Conservation (phyloP, 1,284 basidiomycete species). For the Rhodotorula mucilaginosa region DNA sequence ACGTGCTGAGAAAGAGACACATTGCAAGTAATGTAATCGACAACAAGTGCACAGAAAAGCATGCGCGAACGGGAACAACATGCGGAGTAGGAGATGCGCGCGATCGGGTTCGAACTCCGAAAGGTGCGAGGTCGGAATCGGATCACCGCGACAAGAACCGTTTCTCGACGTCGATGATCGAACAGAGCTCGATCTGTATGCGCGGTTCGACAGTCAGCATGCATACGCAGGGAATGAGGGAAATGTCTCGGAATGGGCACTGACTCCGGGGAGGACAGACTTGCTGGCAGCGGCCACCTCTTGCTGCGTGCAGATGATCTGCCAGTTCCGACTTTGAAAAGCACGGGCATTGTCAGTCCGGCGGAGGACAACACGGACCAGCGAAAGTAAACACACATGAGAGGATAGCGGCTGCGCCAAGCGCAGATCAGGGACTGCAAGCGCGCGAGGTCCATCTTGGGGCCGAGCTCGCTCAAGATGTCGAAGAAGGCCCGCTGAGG, state of each 20-base stretch:
- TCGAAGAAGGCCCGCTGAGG: neutral
- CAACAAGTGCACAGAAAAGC: neutral
- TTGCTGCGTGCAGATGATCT: conserved; percentile 18
- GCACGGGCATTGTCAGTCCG: too few species aligned
- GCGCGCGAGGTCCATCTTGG: neutral
- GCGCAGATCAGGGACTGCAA: conserved; percentile 12
- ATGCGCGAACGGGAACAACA: neutral
- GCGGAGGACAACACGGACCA: too few species aligned
- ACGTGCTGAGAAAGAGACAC: neutral
- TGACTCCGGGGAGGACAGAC: conserved; percentile 12
- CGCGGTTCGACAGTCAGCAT: neutral
- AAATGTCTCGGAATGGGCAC: neutral
- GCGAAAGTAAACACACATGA: conserved; percentile 6
- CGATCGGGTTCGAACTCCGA: neutral
- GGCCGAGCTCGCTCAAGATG: neutral
- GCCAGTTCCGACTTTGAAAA: conserved; percentile 21
- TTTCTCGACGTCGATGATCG: conserved; percentile 7
- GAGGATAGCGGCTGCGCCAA: conserved; percentile 13
- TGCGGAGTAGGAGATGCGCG: too few species aligned
- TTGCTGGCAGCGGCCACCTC: neutral
- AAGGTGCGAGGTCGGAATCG: neutral
- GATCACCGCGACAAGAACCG: neutral
- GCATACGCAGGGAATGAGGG: too few species aligned
- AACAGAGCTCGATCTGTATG: conserved; percentile 11
- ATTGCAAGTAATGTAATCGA: neutral